Evolutionary conservation across 164 flowering plant genomes (phyloP).

Genomic region (Aristolochia fimbriata): DNA sequence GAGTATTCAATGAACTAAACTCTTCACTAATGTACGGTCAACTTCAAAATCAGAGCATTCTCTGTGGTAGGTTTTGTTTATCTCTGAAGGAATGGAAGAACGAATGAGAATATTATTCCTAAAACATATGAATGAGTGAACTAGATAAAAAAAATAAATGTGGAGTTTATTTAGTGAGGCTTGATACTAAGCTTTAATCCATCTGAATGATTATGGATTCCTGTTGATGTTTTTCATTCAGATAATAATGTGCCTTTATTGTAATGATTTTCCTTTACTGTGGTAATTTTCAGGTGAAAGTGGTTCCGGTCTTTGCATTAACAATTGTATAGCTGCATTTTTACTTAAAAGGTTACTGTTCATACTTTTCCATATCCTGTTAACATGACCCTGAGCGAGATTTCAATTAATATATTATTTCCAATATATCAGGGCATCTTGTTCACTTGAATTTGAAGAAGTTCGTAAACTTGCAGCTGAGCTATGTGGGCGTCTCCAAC

Average conservation of each 20-base stretch:
- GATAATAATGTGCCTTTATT: no score
- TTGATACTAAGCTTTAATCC: no score
- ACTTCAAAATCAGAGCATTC: constrained; percentile 14
- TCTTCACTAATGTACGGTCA: constrained; percentile 50
- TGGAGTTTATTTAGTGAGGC: no score
- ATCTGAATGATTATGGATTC: no score
- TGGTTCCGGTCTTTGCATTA: constrained; percentile 9
- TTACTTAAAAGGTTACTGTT: constrained; percentile 48
- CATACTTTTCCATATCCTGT: not conserved
- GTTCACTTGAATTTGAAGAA: constrained; percentile 61
- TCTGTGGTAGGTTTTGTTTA: constrained; percentile 24
- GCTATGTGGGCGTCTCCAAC: constrained; percentile 84
- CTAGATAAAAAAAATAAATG: no score
- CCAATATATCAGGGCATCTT: constrained; percentile 39
- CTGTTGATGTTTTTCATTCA: no score
- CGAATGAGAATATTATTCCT: no score
- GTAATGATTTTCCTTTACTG: not conserved
- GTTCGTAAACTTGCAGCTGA: constrained; percentile 89
- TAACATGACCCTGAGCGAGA: constrained; percentile 6
- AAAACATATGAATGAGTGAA: no score
- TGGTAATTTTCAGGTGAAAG: constrained; percentile 18
- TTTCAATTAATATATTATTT: not conserved
- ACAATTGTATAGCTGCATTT: constrained; percentile 33
- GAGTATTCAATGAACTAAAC: constrained; percentile 48
- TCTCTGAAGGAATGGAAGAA: no score